Conservation (phyloP, 768 basidiomycete species). For the Asterophora parasitica region DNA sequence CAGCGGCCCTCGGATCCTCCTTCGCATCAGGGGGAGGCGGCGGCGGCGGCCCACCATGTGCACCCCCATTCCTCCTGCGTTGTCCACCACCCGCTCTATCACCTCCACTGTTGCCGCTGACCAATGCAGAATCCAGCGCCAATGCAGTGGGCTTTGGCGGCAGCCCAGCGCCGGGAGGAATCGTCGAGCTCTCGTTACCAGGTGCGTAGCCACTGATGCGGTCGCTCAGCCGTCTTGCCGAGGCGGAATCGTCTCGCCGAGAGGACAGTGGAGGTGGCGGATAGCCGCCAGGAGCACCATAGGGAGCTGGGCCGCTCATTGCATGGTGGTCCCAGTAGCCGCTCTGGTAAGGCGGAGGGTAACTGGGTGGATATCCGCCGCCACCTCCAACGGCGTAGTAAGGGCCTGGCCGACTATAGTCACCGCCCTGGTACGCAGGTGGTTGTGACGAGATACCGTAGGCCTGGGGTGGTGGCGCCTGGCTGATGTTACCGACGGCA, state of each 20-base stretch:
- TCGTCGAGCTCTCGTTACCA: conserved; percentile 34
- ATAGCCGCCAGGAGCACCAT: conserved; percentile 30
- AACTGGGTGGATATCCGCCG: conserved; percentile 30
- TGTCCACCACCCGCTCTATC: conserved; percentile 34
- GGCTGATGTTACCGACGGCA: conserved; percentile 55
- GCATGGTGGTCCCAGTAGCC: conserved; percentile 41
- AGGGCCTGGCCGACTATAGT: conserved; percentile 29
- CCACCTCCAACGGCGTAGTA: conserved; percentile 33
- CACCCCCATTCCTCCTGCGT: conserved; percentile 30
- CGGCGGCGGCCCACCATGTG: conserved; percentile 47
- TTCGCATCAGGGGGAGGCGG: conserved; percentile 86
- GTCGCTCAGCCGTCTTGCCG: conserved; percentile 67
- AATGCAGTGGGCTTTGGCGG: conserved; percentile 72
- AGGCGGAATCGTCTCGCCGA: conserved; percentile 56
- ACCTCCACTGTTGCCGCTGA: conserved; percentile 42
- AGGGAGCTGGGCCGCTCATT: conserved; percentile 34
- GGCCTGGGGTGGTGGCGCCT: conserved; percentile 77
- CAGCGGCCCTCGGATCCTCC: conserved; percentile 89
- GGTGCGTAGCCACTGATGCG: conserved; percentile 75
- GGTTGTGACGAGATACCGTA: conserved; percentile 66
- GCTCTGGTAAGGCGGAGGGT: conserved; percentile 40
- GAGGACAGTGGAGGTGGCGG: conserved; percentile 33
- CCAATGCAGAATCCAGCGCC: conserved; percentile 46
- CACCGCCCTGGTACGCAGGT: conserved; percentile 36
- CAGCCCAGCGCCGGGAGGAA: conserved; percentile 66